Conservation (phyloP, 2,329 filamentous ascomycete species). For the Kalaharituber pfeilii region DNA sequence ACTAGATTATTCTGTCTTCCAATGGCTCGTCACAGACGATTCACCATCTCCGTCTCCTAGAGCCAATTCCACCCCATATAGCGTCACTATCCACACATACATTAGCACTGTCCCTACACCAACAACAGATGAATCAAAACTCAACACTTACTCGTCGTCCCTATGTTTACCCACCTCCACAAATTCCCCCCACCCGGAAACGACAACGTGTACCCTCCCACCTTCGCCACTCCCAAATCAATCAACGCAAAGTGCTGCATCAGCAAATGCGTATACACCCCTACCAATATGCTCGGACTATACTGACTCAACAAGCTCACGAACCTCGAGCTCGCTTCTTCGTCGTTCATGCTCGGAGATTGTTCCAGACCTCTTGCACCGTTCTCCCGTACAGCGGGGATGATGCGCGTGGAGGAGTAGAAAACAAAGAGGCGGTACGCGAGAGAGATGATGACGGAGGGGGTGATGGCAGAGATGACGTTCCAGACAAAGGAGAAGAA, state of each 20-base stretch:
- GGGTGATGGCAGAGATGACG: slow-evolving; percentile 86
- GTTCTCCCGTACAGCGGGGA: slow-evolving; percentile 76
- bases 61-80: slow-evolving; percentile 83
- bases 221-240: slow-evolving; percentile 40
- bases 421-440: slow-evolving; percentile 88
- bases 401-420: slow-evolving; percentile 88
- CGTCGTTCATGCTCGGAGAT: slow-evolving; percentile 70
- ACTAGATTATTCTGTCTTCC: slow-evolving; percentile 61
- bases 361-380: slow-evolving; percentile 69
- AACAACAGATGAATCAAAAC: no score
- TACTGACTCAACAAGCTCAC: slow-evolving; percentile 82
- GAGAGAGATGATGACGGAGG: slow-evolving; percentile 87
- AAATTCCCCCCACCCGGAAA: slow-evolving; percentile 68
- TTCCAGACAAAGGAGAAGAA: slow-evolving; percentile 63
- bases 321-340: slow-evolving; percentile 61
- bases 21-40: slow-evolving; percentile 55
- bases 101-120: slow-evolving; percentile 5
- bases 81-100: slow-evolving; percentile 41
- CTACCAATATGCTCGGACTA: slow-evolving; percentile 81
- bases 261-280: slow-evolving; percentile 86
- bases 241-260: slow-evolving; percentile 86
- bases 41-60: slow-evolving; percentile 70
- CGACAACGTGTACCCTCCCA: slow-evolving; percentile 60
- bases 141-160: slow-evolving; percentile 42
- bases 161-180: slow-evolving; percentile 88